Evolutionary conservation across 176 grass and related monocot genomes (phyloP), one percentile per base, ranked within the genome.

Genomic region (Musa schizocarpa): DNA sequence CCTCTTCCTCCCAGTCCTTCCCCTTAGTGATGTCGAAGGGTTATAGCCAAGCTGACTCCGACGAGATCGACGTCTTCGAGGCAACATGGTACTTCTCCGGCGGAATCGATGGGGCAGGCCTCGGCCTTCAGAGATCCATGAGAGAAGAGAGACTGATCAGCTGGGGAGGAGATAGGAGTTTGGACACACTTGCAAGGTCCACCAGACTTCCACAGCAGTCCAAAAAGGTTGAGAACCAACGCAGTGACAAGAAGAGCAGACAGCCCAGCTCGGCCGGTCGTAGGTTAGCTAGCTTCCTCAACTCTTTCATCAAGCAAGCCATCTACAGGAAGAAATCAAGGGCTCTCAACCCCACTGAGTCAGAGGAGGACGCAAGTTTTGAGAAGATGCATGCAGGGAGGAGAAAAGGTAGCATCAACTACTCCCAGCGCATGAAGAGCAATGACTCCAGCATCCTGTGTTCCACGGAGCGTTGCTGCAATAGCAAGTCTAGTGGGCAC

Each of bases 321-420:
- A 51, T 8, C 52, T 71, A 14, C 49, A 71, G 52, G 69, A 71
- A 52, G 49, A 71, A 52, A 71, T 71, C 69, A 19, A 71, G 21
- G 69, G 16, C 29, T 17, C 25, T 69, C 25, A 20, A 24, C 27
- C 13, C 11, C 11, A 69, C 34, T 0, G 17, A 29, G 16, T 50
- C 67, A 19, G 12, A 17, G 29, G 19, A 69, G 34, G 67, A 50
- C 17, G 67, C 20, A 17, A n/a, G 20, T 62, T 17, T n/a, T 1
- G 20, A 62, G 57, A n/a, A 62, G 13, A 62, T 19, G 57, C 20
- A 62, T n/a, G 17, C 57, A 62, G 34, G 16, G 67, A 48, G 29
- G 7, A 48, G 16, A 29, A 69, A 29, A 14, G 48, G 65, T 22
- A 68, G 26, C 67, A 69, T 27, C 26, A 50, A 17, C 34, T 43